Base-by-base conservation (phyloP, 805 yeast species). In the Wickerhamomyces pijperi region DNA sequence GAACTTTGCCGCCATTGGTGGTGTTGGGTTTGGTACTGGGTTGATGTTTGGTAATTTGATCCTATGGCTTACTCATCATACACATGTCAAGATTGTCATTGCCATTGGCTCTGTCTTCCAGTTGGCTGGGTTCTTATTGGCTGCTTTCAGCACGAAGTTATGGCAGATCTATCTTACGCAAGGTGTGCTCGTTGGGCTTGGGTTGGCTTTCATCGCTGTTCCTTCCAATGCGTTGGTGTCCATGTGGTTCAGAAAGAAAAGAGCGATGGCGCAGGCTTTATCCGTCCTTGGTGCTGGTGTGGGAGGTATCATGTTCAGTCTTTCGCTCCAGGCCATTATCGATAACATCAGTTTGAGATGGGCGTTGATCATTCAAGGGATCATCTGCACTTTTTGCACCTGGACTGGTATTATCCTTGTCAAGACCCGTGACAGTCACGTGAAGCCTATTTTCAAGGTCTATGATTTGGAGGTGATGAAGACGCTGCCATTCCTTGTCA, bases 81-180 rank as follows among this genome's bases (percentile, higher is more conserved):
- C 39, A 37, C 76, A 83, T 2, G 56, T 70, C 39, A 65, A 64
- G 46, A 36, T 50, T 3, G 61, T 74, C 3, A 64, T 74, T 55
- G 39, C 59, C 0, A 19, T 71, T 5, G 92, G 90, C 2, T 60
- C 67, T 9, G 42, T 62, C 2, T 34, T 70, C 17, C 76, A 78
- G 49, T 71, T 77, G 42, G 64, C 67, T 0, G 82, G 78, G 0
- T 63, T 70, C 16, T 47, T 82, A 43, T 49, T 81, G 44, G 85
- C 87, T 2, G 73, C 81, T 9, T 78, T 68, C 50, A 55, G 79
- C 3, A 69, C 64, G 7, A 64, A 65, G 34, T 50, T 75, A 19
- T 81, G 88, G 87, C 76, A 82, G 44, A 51, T 82, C 19, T 78
- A 68, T 48, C 51, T 76, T 37, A 74, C 86, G 2, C 88, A 82